Evolutionary conservation across 768 basidiomycete genomes (phyloP), one percentile per base, ranked within the genome.

Genomic region (Lentinula boryana): DNA sequence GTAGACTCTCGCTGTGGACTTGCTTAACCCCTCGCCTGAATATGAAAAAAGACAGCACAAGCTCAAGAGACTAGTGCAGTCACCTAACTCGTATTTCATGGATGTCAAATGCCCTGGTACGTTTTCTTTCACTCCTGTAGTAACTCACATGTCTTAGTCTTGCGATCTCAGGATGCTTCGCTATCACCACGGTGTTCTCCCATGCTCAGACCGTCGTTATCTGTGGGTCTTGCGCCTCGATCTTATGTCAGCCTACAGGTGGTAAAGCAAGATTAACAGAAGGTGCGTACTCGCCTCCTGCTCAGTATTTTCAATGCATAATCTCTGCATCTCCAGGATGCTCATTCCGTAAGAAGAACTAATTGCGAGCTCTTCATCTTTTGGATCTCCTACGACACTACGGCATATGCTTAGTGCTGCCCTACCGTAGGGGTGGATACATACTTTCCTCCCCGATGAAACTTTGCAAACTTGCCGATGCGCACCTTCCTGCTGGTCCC

Each of bases 41-140:
- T 76, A 85, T 68, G 91, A 96, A 80, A 87, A 80, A 76, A 87
- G 82, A 76, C 88, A 86, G 76, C 96, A 98, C 90, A 98, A 98
- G 84, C 91, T 98, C 76, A 98, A 99, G 86, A 89, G 95, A 75
- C 88, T 98, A 69, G 97, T 99, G 68, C 97, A 98, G 79, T 89
- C 89, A 57, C 97, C 97, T 66, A 94, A 98, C 80, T 98, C 96
- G 38, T 98, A 93, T 80, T 98, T 98, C 80, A 98, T 99, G 97
- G 97, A 99, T 71, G 95, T 98, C 69, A 99, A 98, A 78, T 98
- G 96, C 80, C 88, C 96, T 68, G 95, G 93, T 93, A 63, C 62
- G 87, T 78, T 31, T 5, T 1, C 13, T 16, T 33, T 27, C 3
- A 4, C 10, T 15, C 40, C 36, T 51, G 21, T n/a, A 15, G 2